Evolutionary conservation across 805 yeast species (phyloP).

Genomic region (Starmera amethionina): DNA sequence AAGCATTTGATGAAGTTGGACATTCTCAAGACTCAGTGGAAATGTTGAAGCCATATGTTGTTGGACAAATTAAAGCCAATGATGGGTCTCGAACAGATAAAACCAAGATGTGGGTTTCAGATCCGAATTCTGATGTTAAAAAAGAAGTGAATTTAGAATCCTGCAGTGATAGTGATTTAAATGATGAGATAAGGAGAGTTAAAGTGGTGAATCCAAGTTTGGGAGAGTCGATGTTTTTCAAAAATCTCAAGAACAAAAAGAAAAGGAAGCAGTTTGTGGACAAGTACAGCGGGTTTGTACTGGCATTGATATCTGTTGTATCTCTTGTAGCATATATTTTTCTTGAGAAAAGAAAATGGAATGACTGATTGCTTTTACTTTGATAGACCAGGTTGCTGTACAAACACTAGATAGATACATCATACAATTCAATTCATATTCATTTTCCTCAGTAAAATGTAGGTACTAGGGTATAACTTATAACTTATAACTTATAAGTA

Average conservation of each 20-base stretch:
- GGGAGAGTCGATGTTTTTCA: conserved; percentile 15
- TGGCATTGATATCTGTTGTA: conserved; percentile 9
- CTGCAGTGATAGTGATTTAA: too few relatives aligned
- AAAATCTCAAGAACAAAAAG: not conserved
- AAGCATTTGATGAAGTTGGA: conserved; percentile 86
- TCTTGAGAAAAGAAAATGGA: conserved; percentile 9
- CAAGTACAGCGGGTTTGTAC: conserved; percentile 1
- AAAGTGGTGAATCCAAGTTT: conserved; percentile 8
- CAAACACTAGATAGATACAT: too few relatives aligned
- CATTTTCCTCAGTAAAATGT: too few relatives aligned
- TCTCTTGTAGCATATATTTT: conserved; percentile 10
- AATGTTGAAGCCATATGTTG: conserved; percentile 51
- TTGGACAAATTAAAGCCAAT: conserved; percentile 60
- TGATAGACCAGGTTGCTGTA: too few relatives aligned
- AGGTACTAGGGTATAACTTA: too few relatives aligned
- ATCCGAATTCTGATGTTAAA: too few relatives aligned
- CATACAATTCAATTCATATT: too few relatives aligned
- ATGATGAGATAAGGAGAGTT: conserved; percentile 1
- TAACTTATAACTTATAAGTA: too few relatives aligned
- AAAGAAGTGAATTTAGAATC: too few relatives aligned
- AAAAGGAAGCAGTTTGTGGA: conserved; percentile 6
- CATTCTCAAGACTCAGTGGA: conserved; percentile 93
- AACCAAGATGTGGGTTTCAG: not conserved
- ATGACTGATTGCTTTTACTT: not conserved
- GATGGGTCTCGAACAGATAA: not conserved